Evolutionary conservation across 2,329 filamentous ascomycete genomes (phyloP), one percentile per base, ranked within the genome.

Genomic region (Colletotrichum aenigma): DNA sequence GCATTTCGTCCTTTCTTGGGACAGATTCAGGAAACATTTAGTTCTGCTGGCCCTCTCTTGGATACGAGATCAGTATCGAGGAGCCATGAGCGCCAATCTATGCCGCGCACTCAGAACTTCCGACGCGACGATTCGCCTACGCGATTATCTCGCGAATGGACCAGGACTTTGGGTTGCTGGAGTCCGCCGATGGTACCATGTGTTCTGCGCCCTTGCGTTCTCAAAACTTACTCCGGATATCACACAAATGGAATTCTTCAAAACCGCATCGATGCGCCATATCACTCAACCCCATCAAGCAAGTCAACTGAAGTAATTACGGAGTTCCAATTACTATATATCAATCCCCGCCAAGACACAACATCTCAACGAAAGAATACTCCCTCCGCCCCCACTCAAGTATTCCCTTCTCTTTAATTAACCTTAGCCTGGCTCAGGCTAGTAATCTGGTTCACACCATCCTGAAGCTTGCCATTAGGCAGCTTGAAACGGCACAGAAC

Each of bases 401-500:
- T 2, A 7, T 32, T 13, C 8, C 9, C 16, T 52, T 28, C 26
- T 21, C 26, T 18, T 77, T 78, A 82, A 78, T 81, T 81, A 36
- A 81, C 80, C 28, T 58, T 71, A 2, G 80, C 81, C 76, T 82
- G 76, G 34, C 55, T 61, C 15, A 82, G 75, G 26, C 66, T 70
- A 69, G 74, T 72, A 69, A 82, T 81, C 52, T 79, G 76, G 8
- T 73, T 79, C 18, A 78, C 80, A 5, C 81, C 81, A 30, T 82
- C 81, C 66, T 79, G 78, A 4, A 81, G 72, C 30, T 80, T 78
- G n/a, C 81, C 81, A 12, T 69, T 61, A 9, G 69, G 60, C 3
- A 76, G 76, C 6, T 76, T 80, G 58, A 80, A 80, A 28, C 82
- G 81, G 75, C 82, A 84, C 8, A 82, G 71, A 9, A 78, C 74